Conservation (phyloP, 148 eudicot genomes). For the Rhododendron griersonianum region DNA sequence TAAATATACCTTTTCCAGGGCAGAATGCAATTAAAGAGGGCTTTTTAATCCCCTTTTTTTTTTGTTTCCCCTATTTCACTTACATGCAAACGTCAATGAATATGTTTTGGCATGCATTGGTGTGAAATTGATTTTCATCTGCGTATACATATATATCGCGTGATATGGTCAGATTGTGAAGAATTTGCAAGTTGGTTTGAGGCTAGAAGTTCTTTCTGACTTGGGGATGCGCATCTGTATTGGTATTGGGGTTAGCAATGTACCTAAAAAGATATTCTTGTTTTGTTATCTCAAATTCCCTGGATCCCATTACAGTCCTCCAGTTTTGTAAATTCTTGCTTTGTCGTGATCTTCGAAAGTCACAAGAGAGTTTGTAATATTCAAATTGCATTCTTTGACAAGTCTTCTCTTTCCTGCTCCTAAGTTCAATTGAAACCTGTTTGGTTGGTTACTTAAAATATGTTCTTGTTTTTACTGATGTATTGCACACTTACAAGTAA, state of each 20-base stretch:
- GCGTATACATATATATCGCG: too few species aligned
- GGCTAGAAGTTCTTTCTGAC: not conserved
- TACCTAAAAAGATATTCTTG: not conserved
- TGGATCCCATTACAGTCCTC: not conserved
- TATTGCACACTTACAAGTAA: not conserved
- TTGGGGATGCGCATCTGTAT: not conserved
- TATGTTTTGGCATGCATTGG: conserved; percentile 16
- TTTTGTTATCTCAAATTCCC: not conserved
- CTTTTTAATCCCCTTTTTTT: conserved; percentile 4
- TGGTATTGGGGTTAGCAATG: not conserved
- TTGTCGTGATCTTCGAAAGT: not conserved
- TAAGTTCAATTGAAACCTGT: not conserved
- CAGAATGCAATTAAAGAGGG: conserved; percentile 30
- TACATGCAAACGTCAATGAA: conserved; percentile 15
- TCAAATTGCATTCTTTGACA: not conserved
- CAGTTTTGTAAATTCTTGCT: not conserved
- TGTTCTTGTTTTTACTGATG: not conserved
- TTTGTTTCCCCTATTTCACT: conserved; percentile 20
- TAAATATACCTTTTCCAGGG: not conserved
- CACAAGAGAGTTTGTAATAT: not conserved
- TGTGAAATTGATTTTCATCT: conserved; percentile 4
- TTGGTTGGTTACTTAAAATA: not conserved
- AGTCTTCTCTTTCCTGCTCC: not conserved
- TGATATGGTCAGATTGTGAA: not conserved
- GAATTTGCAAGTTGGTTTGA: not conserved